These are phyloP conservation scores for Dicorynia guianensis DNA, from an alignment of 306 rosid species.

Conservation along the genomic window DNA sequence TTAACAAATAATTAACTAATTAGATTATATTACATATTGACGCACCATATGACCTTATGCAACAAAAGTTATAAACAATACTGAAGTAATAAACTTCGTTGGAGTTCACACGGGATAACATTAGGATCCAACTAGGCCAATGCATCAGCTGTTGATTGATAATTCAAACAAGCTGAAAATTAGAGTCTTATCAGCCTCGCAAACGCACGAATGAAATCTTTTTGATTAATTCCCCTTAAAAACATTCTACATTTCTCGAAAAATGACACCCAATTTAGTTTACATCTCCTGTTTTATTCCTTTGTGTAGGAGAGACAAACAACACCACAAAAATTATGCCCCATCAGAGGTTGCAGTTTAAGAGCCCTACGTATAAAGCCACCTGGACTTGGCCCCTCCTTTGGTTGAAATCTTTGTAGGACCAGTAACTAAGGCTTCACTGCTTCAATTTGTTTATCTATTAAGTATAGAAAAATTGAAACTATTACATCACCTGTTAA, in stretches of 20 bases:
- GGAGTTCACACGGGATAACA: too few species aligned
- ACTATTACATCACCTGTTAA: constrained; percentile 39
- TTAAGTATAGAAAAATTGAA: constrained; percentile 44
- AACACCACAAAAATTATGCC: constrained; percentile 45
- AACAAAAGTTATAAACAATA: too few species aligned
- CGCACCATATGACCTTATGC: too few species aligned
- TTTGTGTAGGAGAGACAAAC: constrained; percentile 39
- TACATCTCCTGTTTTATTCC: constrained; percentile 45
- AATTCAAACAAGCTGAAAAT: too few species aligned
- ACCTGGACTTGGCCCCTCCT: constrained; percentile 36
- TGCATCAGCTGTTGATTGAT: too few species aligned
- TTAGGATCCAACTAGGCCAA: too few species aligned
- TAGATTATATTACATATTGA: too few species aligned
- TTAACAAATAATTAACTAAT: too few species aligned
- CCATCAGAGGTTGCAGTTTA: constrained; percentile 34
- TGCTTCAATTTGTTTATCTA: constrained; percentile 47
- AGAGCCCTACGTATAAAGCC: constrained; percentile 24
- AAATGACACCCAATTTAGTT: constrained; percentile 20
- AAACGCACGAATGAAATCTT: neutral
- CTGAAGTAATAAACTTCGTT: too few species aligned
- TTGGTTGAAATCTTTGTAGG: constrained; percentile 37
- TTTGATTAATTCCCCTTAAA: constrained; percentile 38
- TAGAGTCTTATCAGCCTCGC: too few species aligned
- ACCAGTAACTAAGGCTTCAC: constrained; percentile 50
- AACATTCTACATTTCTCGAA: constrained; percentile 15